These are phyloP conservation scores for Diaporthe ilicicola DNA, from an alignment of 2,329 filamentous ascomycete genomes.

Conservation along the genomic window DNA sequence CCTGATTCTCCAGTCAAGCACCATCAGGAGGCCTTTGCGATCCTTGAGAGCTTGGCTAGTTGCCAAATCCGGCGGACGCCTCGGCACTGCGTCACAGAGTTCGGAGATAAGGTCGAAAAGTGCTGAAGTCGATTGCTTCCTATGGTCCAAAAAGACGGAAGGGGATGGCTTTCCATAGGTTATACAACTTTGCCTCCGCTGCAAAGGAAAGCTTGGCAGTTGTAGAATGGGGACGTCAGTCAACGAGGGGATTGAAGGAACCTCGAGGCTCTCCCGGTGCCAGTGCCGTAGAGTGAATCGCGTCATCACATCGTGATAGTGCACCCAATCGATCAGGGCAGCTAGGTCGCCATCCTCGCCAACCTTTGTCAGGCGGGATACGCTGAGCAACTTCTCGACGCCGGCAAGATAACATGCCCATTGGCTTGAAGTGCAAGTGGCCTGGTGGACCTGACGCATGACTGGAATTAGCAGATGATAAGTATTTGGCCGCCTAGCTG, in stretches of 20 bases:
- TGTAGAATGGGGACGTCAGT: neutral
- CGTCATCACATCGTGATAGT: constrained; percentile 24
- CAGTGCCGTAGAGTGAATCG: constrained; percentile 19
- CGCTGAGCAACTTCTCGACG: neutral
- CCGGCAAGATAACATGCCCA: neutral
- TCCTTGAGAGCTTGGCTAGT: neutral
- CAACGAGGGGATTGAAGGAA: neutral
- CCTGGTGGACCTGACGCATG: neutral
- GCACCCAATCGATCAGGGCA: constrained; percentile 12
- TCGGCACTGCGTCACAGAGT: neutral
- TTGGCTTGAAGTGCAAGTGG: neutral
- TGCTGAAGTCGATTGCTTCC: neutral
- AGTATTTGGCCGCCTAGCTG: neutral
- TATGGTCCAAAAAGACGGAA: neutral
- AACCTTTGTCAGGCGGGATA: neutral
- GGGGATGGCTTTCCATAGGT: neutral
- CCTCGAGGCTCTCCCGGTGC: neutral
- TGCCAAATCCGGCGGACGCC: neutral
- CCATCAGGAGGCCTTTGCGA: neutral
- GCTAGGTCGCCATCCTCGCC: neutral
- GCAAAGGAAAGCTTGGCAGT: neutral
- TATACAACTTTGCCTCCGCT: neutral
- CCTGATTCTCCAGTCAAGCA: neutral
- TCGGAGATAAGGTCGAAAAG: neutral
- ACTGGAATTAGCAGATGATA: neutral